phyloP scores from a whole-genome alignment of 2,329 filamentous ascomycete genomes.

The Onygenales sp. region DNA sequence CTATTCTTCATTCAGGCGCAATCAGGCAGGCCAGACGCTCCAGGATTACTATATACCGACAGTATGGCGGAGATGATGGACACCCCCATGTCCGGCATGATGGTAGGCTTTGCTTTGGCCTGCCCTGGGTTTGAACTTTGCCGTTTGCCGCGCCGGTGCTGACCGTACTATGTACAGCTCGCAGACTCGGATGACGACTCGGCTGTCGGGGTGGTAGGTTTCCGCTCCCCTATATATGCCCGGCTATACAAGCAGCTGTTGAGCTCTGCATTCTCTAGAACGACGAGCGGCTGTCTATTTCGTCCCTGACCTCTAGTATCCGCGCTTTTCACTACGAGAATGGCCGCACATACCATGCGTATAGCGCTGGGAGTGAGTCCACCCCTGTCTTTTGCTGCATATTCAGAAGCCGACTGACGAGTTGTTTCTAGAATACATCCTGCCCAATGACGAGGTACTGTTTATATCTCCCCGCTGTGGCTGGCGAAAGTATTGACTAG shows the following conservation, averaged over 20 bases:
- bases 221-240: neutral
- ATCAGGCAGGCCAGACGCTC: no score
- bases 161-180: neutral
- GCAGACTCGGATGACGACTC: constrained; percentile 3
- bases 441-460: constrained; percentile 11
- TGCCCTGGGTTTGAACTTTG: neutral
- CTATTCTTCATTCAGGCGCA: no score
- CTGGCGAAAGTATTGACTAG: no score
- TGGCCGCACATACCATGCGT: constrained; percentile 19
- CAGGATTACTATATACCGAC: no score
- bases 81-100: no score
- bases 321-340: constrained; percentile 8
- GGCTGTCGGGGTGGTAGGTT: neutral
- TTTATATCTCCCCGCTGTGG: neutral
- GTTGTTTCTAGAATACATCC: neutral
- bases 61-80: no score
- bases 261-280: neutral
- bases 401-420: neutral
- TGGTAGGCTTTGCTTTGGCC: no score
- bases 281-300: neutral
- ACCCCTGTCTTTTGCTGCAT: neutral
- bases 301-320: neutral
- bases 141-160: neutral
- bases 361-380: constrained; percentile 8
- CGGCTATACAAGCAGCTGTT: neutral